Conservation (phyloP, 768 basidiomycete species). For the Pleurotus ostreatus region DNA sequence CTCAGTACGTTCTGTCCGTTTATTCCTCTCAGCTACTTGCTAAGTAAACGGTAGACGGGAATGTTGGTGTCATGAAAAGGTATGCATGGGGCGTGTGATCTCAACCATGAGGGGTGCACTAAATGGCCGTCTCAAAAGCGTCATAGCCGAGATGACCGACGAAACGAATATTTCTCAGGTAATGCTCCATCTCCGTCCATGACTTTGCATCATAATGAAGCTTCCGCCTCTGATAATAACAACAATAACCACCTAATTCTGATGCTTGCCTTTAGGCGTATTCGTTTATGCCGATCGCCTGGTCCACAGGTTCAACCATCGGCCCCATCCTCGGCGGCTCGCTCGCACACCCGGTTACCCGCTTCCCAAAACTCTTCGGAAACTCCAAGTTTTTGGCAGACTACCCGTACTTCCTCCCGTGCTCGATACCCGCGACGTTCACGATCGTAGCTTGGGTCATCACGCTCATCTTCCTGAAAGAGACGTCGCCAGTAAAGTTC, state of each 20-base stretch:
- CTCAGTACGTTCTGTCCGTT: conserved; percentile 31
- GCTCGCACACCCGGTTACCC: conserved; percentile 46
- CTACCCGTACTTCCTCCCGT: conserved; percentile 58
- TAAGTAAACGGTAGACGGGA: conserved; percentile 9
- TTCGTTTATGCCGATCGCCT: conserved; percentile 41
- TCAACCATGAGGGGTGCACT: background rate
- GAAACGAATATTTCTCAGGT: conserved; percentile 40
- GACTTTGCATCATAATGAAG: no score
- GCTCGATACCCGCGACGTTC: conserved; percentile 48
- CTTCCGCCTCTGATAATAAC: background rate
- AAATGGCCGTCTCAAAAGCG: conserved; percentile 25
- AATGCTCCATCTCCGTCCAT: background rate
- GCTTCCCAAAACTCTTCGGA: conserved; percentile 45
- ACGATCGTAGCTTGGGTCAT: conserved; percentile 40
- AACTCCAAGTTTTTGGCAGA: conserved; percentile 34
- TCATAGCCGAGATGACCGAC: conserved; percentile 57
- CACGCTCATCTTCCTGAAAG: conserved; percentile 38
- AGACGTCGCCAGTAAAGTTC: conserved; percentile 17
- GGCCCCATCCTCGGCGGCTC: conserved; percentile 50
- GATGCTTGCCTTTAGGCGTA: conserved; percentile 23
- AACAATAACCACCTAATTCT: conserved; percentile 11
- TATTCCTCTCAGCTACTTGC: background rate
- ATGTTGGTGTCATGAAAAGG: conserved; percentile 46
- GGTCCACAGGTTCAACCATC: conserved; percentile 2
- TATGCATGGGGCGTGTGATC: background rate